Base-by-base conservation (phyloP, 345 rosid genomes). In the Sisymbrium irio region DNA sequence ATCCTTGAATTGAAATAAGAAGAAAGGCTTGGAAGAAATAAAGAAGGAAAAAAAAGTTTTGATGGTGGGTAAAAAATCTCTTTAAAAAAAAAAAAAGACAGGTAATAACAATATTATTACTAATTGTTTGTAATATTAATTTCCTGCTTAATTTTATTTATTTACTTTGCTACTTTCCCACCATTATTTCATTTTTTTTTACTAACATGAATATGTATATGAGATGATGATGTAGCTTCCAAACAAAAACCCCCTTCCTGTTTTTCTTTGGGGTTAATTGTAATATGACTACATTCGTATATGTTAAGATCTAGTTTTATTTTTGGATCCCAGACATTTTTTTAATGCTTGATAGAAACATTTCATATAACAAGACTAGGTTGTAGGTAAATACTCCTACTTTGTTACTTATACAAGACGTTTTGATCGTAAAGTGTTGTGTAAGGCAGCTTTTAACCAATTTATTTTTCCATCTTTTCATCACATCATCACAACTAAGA, bases 241-340 rank as follows among this genome's bases (percentile, higher is more conserved):
- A 51, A 60, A 75, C 54, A 49, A 67, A 67, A 67, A 10, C 9
- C 53, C 56, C 73, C 22, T 20, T 53, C 35, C 35, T 65, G 30
- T 47, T 58, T 71, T 71, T 60, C 50, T 32, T 45, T 25, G 79
- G 79, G 79, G 69, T 40, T 37, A 41, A 67, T 32, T 75, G 79
- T 75, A 61, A 60, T 51, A 51, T 54, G 19, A 73, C 45, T 27
- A 37, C 33, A 27, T 7, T 66, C 71, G 7, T 36, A n/a, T 13
- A 28, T 22, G 3, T 22, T 22, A n/a, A n/a, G n/a, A n/a, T n/a
- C n/a, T n/a, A n/a, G n/a, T n/a, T n/a, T n/a, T n/a, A n/a, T n/a
- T 44, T 44, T 22, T 13, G 15, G 32, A 22, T 6, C 35, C 4
- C 57, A 46, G 4, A 27, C 28, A 27, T 2, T 27, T 1, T 57